A percentile compares a stretch with the other conserved stretches of the same genome.
phyloP scores from a whole-genome alignment of 1,284 basidiomycete species.

The Abortiporus biennis region DNA sequence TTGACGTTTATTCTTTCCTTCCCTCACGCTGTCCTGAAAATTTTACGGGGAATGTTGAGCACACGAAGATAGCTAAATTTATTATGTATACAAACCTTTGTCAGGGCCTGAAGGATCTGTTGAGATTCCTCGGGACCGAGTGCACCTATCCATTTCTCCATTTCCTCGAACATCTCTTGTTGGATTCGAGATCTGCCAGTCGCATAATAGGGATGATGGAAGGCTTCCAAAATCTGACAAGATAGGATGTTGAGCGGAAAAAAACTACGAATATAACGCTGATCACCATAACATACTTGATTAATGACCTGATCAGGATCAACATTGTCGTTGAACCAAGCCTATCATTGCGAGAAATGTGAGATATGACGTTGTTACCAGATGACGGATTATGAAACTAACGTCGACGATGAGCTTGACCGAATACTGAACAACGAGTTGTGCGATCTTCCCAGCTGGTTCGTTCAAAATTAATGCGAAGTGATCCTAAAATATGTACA shows the following conservation, averaged over 20 bases:
- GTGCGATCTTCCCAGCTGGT: constrained; percentile 68
- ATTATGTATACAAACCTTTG: constrained; percentile 33
- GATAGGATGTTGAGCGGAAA: neutral
- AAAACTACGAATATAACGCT: neutral
- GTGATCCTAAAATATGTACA: constrained; percentile 37
- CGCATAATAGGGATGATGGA: constrained; percentile 68
- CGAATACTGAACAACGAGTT: constrained; percentile 56
- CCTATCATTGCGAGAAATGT: constrained; percentile 22
- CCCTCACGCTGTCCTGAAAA: constrained; percentile 25
- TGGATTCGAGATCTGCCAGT: constrained; percentile 55
- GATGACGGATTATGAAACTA: constrained; percentile 7
- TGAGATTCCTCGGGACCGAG: constrained; percentile 38
- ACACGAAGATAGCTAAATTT: neutral
- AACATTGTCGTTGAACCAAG: constrained; percentile 43
- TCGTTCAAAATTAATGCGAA: constrained; percentile 62
- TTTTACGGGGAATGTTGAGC: neutral
- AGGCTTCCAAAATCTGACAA: constrained; percentile 52
- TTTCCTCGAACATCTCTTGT: constrained; percentile 52
- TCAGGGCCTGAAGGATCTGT: constrained; percentile 38
- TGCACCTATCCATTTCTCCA: constrained; percentile 54
- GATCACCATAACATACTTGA: constrained; percentile 26
- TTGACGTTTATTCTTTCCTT: constrained; percentile 32
- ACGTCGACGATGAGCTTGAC: constrained; percentile 62
- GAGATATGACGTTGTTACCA: neutral
- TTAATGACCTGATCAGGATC: constrained; percentile 46